Conservation (phyloP, 768 basidiomycete species). For the Pisolithus microcarpus region DNA sequence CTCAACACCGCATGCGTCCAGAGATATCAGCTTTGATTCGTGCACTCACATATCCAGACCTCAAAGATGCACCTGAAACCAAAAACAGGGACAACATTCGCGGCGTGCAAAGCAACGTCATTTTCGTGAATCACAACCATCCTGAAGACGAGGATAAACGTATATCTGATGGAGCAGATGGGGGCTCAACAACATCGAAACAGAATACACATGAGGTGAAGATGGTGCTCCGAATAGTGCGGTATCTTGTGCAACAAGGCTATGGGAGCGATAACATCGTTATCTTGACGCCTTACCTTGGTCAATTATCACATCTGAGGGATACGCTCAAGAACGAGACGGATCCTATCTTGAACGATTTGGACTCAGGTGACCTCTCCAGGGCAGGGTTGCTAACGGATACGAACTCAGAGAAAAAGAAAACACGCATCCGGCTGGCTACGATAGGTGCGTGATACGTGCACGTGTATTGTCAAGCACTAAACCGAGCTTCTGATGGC, state of each 20-base stretch:
- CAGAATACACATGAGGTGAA: slow-evolving; percentile 51
- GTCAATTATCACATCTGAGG: slow-evolving; percentile 50
- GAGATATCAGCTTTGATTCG: slow-evolving; percentile 62
- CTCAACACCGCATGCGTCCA: slow-evolving; percentile 71
- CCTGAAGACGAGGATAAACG: slow-evolving; percentile 43
- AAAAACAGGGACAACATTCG: slow-evolving; percentile 42
- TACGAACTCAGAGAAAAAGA: slow-evolving; percentile 32
- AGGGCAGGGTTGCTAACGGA: slow-evolving; percentile 47
- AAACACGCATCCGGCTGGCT: slow-evolving; percentile 46
- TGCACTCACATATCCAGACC: slow-evolving; percentile 56
- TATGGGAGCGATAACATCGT: slow-evolving; percentile 58
- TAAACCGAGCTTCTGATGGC: background rate
- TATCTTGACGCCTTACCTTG: slow-evolving; percentile 63
- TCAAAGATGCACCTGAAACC: slow-evolving; percentile 49
- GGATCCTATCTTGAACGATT: slow-evolving; percentile 58
- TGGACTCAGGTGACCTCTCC: slow-evolving; percentile 53
- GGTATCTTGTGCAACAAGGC: slow-evolving; percentile 61
- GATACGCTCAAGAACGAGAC: slow-evolving; percentile 36
- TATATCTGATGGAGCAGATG: slow-evolving; percentile 42
- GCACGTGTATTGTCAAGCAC: background rate
- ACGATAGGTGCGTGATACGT: slow-evolving; percentile 47
- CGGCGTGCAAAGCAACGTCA: slow-evolving; percentile 49
- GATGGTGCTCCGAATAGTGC: slow-evolving; percentile 61
- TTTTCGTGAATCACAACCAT: slow-evolving; percentile 53
- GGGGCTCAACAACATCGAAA: slow-evolving; percentile 47